Base-by-base conservation (phyloP, 2,329 filamentous ascomycete genomes). In the Massarina eburnea region DNA sequence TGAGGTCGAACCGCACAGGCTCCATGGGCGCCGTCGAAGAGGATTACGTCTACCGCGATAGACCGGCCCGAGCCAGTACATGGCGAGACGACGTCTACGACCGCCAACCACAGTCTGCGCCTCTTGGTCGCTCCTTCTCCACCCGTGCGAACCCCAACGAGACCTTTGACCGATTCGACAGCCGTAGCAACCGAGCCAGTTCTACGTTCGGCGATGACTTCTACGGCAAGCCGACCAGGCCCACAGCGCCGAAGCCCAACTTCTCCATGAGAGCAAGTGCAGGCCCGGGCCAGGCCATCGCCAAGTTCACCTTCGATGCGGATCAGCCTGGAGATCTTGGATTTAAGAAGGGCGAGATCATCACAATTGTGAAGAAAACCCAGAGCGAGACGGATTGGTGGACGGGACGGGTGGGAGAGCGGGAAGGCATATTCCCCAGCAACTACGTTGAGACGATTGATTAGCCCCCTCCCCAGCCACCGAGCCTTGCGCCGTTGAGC, bases 271-370 rank as follows among this genome's bases (percentile, higher is more conserved):
- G 76, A 52, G 67, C 68, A 45, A 65, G 60, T n/a, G 41, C 75
- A 53, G 75, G 76, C 9, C 70, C 76, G 57, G 91, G 96, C 57
- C 89, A 97, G 72, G 94, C 91, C 0, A 79, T 96, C 17, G 94
- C 94, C 2, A 78, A 96, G 51, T 97, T 88, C 72, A 96, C 89
- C 2, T 99, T 99, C 66, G 92, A 97, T 52, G 86, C 91, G 0
- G 92, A 96, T 62, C 91, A 96, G 70, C 84, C 90, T 0, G 92
- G 92, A 4, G 92, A 99, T 68, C 70, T 97, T 45, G 89, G 86
- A 0, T 99, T 99, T 74, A 96, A 95, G 76, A 99, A 99, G 78
- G 94, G 94, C 17, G 94, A 99, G 22, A 72, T 97, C 45, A 96
- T 99, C 55, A 96, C 91, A 1, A 91, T 99, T 46, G 70, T 95